Evolutionary conservation across 768 basidiomycete species (phyloP).

Genomic region (Rossbeevera mucosa): DNA sequence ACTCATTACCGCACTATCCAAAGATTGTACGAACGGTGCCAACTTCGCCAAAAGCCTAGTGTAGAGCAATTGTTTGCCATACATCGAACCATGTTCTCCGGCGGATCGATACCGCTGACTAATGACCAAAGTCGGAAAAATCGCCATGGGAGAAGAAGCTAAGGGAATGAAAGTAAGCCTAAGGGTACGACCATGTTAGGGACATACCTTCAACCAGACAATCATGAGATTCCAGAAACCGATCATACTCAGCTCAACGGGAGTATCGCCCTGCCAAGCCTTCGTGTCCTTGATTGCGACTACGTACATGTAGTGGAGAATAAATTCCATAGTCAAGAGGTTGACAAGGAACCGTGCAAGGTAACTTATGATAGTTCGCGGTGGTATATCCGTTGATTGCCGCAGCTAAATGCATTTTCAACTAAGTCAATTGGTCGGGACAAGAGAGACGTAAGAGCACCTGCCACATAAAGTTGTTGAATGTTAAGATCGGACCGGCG

Average conservation of each 20-base stretch:
- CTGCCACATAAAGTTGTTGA: slow-evolving; percentile 95
- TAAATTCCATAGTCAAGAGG: slow-evolving; percentile 81
- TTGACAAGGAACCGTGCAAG: slow-evolving; percentile 64
- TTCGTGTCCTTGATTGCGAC: slow-evolving; percentile 90
- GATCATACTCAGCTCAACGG: slow-evolving; percentile 82
- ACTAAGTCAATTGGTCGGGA: background rate
- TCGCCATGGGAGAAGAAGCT: slow-evolving; percentile 94
- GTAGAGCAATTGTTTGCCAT: slow-evolving; percentile 96
- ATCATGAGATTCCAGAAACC: slow-evolving; percentile 97
- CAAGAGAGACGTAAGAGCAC: slow-evolving; percentile 36
- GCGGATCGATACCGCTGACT: slow-evolving; percentile 82
- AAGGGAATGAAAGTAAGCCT: background rate
- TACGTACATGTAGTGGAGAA: slow-evolving; percentile 93
- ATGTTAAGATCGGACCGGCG: slow-evolving; percentile 93
- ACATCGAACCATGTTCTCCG: slow-evolving; percentile 99
- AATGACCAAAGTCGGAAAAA: slow-evolving; percentile 96
- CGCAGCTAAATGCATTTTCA: slow-evolving; percentile 45
- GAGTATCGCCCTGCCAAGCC: slow-evolving; percentile 75
- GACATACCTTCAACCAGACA: slow-evolving; percentile 89
- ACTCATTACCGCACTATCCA: slow-evolving; percentile 78
- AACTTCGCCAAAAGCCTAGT: slow-evolving; percentile 90
- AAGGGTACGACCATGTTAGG: background rate
- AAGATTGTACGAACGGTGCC: slow-evolving; percentile 95
- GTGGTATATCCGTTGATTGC: slow-evolving; percentile 46
- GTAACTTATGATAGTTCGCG: slow-evolving; percentile 47